Percentiles rank a stretch among this genome's conserved stretches.
Evolutionary conservation across 352 stramenopile species (phyloP).

Genomic region (Salisapilia sapeloensis): DNA sequence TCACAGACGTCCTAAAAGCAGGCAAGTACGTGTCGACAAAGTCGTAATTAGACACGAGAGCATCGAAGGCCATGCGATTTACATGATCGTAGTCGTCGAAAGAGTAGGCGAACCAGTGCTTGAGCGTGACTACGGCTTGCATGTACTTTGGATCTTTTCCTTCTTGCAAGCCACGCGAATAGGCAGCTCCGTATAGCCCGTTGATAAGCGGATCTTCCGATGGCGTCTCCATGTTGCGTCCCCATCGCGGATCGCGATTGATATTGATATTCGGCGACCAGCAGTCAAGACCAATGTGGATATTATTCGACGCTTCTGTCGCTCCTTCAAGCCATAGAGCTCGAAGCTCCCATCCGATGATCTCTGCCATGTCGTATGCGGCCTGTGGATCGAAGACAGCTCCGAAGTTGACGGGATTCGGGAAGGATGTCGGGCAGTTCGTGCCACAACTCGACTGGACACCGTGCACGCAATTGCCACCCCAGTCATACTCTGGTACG

Average conservation of each 20-base stretch:
- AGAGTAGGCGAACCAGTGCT: conserved; percentile 90
- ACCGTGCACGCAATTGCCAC: conserved; percentile 87
- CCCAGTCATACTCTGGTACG: conserved; percentile 87
- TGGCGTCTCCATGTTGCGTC: conserved; percentile 85
- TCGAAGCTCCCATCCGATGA: conserved; percentile 74
- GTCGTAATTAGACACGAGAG: conserved; percentile 79
- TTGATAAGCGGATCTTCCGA: conserved; percentile 90
- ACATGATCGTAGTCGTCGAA: conserved; percentile 57
- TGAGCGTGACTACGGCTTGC: conserved; percentile 81
- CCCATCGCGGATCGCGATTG: conserved; percentile 88
- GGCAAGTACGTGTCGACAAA: conserved; percentile 87
- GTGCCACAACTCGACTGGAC: conserved; percentile 70
- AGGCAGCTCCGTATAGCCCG: conserved; percentile 78
- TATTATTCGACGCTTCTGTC: conserved; percentile 58
- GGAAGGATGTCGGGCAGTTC: conserved; percentile 81
- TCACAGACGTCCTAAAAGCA: conserved; percentile 70
- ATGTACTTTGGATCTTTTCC: conserved; percentile 43
- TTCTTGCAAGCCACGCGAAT: conserved; percentile 81
- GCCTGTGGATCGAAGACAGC: conserved; percentile 75
- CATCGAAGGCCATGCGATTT: conserved; percentile 79
- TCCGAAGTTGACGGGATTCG: conserved; percentile 78
- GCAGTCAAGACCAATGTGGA: conserved; percentile 81
- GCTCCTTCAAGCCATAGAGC: conserved; percentile 65
- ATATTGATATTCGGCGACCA: conserved; percentile 94
- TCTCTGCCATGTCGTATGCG: conserved; percentile 68